Evolutionary conservation across 371 early-diverging fungal species (phyloP).

Genomic region (Circinella umbellata): DNA sequence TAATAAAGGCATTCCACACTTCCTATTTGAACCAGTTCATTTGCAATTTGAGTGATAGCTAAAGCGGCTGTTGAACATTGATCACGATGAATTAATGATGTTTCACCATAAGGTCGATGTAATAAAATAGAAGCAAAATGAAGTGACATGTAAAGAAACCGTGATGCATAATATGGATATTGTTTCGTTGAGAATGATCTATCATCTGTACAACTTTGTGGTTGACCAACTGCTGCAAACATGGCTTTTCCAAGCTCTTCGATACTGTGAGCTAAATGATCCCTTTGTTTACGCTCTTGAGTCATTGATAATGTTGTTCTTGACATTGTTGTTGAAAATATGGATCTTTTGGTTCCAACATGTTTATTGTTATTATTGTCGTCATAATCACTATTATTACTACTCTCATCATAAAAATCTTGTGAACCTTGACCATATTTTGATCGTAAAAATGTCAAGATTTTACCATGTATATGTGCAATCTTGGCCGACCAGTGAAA

Average conservation of each 20-base stretch:
- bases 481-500: constrained; percentile 9
- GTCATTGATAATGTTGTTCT: not conserved
- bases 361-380: not conserved
- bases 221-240: constrained; percentile 1
- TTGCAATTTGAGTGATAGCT: constrained; percentile 24
- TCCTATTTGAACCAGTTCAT: constrained; percentile 20
- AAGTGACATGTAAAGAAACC: constrained; percentile 13
- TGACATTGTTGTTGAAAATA: not conserved
- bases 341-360: too few species aligned
- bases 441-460: not conserved
- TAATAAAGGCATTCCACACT: constrained; percentile 39
- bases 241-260: constrained; percentile 16
- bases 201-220: not conserved
- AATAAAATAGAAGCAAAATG: constrained; percentile 21
- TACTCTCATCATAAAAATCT: not conserved
- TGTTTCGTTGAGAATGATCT: not conserved
- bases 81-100: constrained; percentile 9
- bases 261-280: not conserved
- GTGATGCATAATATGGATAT: not conserved
- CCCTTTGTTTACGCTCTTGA: not conserved
- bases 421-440: constrained; percentile 9
- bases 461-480: constrained; percentile 8
- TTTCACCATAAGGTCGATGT: constrained; percentile 14
- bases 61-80: constrained; percentile 29
- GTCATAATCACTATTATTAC: not conserved